Evolutionary conservation across 106 monocot genomes (phyloP).

Genomic region (Apostasia shenzhenica): DNA sequence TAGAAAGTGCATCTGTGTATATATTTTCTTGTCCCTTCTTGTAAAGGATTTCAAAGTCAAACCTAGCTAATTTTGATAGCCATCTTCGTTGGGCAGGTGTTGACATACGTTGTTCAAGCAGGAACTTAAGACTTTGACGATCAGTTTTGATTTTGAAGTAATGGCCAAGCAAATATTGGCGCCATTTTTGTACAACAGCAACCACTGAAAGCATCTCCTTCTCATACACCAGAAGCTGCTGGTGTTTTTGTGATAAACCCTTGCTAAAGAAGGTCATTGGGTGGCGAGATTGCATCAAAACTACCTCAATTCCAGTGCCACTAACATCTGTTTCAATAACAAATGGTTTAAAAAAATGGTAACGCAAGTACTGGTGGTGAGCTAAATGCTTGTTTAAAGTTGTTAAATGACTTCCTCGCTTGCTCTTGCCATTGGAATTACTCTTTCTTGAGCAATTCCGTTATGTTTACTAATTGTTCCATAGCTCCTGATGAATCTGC

Average conservation of each 20-base stretch:
- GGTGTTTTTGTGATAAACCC: not conserved
- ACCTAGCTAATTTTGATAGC: not conserved
- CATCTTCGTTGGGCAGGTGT: not conserved
- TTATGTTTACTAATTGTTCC: not conserved
- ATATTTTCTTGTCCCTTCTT: not conserved
- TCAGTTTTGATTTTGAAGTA: not conserved
- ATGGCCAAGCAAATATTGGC: not conserved
- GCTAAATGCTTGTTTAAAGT: not conserved
- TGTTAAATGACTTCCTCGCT: not conserved
- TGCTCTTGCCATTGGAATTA: not conserved
- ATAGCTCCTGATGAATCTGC: constrained; percentile 3
- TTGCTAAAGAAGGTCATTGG: constrained; percentile 16
- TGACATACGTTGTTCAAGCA: not conserved
- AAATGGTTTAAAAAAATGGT: not conserved
- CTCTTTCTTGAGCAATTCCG: not conserved
- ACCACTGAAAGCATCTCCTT: no score
- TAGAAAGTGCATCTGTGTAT: not conserved
- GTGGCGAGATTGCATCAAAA: not conserved
- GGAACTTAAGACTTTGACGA: not conserved
- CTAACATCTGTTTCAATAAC: constrained; percentile 4
- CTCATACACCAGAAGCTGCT: not conserved
- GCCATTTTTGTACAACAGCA: no score
- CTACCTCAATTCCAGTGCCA: not conserved
- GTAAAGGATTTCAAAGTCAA: constrained; percentile 7
- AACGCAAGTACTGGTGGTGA: not conserved